Conservation (phyloP, 331 rosid genomes). For the Pyrus hybrid region DNA sequence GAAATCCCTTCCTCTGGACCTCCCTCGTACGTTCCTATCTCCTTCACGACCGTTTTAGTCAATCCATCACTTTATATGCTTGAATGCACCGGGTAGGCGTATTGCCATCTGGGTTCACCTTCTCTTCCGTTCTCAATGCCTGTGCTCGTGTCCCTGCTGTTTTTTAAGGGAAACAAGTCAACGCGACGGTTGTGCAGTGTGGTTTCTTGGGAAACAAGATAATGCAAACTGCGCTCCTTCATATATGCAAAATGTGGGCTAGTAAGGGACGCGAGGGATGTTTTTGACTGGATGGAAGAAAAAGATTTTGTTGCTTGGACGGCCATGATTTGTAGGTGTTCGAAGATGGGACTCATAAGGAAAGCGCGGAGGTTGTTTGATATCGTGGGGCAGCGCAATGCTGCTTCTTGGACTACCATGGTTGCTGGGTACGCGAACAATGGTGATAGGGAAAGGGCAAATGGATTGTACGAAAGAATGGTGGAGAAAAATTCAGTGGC, state of each 20-base stretch:
- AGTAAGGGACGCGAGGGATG: constrained; percentile 39
- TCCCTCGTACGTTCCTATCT: constrained; percentile 41
- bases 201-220: constrained; percentile 51
- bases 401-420: constrained; percentile 58
- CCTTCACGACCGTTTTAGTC: constrained; percentile 18
- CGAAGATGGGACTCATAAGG: constrained; percentile 55
- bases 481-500: constrained; percentile 30
- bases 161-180: constrained; percentile 49
- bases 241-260: constrained; percentile 53
- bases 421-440: constrained; percentile 61
- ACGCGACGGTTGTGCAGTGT: constrained; percentile 31
- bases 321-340: constrained; percentile 54
- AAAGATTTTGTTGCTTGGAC: constrained; percentile 69
- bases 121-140: constrained; percentile 55
- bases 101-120: constrained; percentile 40
- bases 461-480: constrained; percentile 45
- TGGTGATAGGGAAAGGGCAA: constrained; percentile 61
- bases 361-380: constrained; percentile 54
- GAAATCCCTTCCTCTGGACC: constrained; percentile 49
- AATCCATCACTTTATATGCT: constrained; percentile 39
- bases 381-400: constrained; percentile 39
- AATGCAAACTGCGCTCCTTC: constrained; percentile 53
- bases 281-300: constrained; percentile 46
- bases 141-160: constrained; percentile 41
- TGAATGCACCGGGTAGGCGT: constrained; percentile 48